Evolutionary conservation across 306 rosid species (phyloP).

Genomic region (Vachellia collinsii): DNA sequence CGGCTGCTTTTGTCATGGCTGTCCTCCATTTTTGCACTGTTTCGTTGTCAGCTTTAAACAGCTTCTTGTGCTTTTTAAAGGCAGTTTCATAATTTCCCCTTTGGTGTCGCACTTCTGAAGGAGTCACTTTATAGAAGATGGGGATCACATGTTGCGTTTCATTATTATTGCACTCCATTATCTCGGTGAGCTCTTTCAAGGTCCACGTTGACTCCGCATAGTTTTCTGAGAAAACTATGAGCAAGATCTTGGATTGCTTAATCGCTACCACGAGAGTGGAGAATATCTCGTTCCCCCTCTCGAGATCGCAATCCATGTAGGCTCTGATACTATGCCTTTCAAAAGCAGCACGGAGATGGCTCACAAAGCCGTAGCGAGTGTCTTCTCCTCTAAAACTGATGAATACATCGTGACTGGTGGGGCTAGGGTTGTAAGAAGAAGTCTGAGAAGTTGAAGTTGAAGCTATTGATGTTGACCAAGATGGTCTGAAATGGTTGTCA

Average conservation of each 20-base stretch:
- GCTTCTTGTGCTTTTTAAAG: neutral
- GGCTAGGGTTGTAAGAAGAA: neutral
- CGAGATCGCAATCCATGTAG: neutral
- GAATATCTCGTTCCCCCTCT: slow-evolving; percentile 1
- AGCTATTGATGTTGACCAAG: neutral
- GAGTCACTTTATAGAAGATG: slow-evolving; percentile 34
- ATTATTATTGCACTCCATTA: slow-evolving; percentile 31
- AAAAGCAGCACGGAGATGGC: slow-evolving; percentile 6
- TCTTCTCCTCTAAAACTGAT: neutral
- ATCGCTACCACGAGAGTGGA: neutral
- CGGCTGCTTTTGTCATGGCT: neutral
- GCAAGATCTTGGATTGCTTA: neutral
- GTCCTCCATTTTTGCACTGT: neutral
- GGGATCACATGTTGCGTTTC: slow-evolving; percentile 34
- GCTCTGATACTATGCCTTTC: neutral
- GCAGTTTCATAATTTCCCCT: slow-evolving; percentile 21
- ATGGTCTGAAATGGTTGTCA: neutral
- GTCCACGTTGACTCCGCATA: neutral
- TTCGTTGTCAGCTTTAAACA: neutral
- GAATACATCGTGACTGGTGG: neutral
- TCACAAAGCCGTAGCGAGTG: neutral
- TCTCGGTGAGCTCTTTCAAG: neutral
- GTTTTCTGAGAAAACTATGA: neutral
- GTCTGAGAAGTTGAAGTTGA: neutral
- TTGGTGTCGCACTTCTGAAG: slow-evolving; percentile 37